Base-by-base conservation (phyloP, 441 rosid genomes). In the Pelargonium myrrhifolium region DNA sequence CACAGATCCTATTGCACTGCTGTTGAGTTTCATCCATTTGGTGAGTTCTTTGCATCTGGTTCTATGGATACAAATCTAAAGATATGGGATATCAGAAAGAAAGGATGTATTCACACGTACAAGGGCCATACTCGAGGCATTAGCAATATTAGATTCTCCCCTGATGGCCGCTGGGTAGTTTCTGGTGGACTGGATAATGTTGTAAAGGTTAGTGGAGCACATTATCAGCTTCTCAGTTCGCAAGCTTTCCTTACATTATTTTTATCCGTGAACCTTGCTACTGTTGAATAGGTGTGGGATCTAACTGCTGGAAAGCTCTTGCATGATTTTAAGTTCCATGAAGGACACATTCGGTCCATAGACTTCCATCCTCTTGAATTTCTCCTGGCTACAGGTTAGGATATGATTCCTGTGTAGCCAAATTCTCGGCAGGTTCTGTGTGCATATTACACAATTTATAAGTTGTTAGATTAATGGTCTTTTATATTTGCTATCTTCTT, bases 121-220 rank as follows among this genome's bases (percentile, higher is more conserved):
- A 87, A 85, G 75, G 99, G 98, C 42, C 99, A 95, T 72, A 83
- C 87, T 20, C 86, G 79, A 75, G 93, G 95, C 47, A 72, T 95
- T 70, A 83, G 83, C 71, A 87, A 90, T 55, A 85, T 95, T 68
- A 84, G 81, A 43, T 92, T 95, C 79, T 77, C 85, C 74, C 99
- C 99, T 67, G 98, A 95, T 87, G 99, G 99, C 58, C 99, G 98
- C 37, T 95, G 99, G 99, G 89, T 95, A 12, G 97, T 95, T 67
- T 92, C 98, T 73, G 98, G 99, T 72, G 99, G 99, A 83, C 76
- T 65, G 64, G 99, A 95, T 74, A 90, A 87, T 74, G 78, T 80
- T 74, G 98, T 87, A 9, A 95, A 95, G 97, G 99, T 95, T 51
- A 15, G 58, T 51, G 22, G 58, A 51, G 9, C 9, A 51, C 21